phyloP scores from a whole-genome alignment of 441 rosid species.

The Melianthus villosus region DNA sequence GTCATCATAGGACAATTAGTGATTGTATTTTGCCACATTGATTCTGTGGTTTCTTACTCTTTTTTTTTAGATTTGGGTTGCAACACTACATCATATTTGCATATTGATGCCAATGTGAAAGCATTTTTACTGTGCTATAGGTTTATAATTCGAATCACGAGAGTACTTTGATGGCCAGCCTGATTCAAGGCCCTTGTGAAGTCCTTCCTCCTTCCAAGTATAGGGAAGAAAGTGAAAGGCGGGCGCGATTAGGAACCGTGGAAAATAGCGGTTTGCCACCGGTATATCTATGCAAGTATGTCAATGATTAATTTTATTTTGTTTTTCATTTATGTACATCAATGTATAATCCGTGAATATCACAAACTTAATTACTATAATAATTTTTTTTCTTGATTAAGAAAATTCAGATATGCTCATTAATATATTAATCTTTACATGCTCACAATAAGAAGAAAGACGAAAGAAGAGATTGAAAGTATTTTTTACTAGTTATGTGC shows the following conservation, averaged over 20 bases:
- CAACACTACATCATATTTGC: not conserved
- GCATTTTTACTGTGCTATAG: slow-evolving; percentile 18
- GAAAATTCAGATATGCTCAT: too few relatives aligned
- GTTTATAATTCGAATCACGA: slow-evolving; percentile 56
- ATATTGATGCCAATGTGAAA: not conserved
- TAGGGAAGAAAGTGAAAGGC: slow-evolving; percentile 31
- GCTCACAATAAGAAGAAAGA: too few relatives aligned
- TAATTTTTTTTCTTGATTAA: too few relatives aligned
- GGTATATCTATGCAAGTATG: slow-evolving; percentile 53
- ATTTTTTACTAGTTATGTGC: too few relatives aligned
- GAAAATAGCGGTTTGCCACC: slow-evolving; percentile 18
- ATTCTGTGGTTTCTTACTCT: not conserved
- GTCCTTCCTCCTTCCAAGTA: slow-evolving; percentile 41
- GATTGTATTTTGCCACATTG: too few relatives aligned
- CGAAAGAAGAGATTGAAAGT: too few relatives aligned
- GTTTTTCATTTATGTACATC: not conserved
- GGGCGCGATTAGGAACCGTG: slow-evolving; percentile 22
- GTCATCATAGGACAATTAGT: too few relatives aligned
- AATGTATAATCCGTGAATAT: too few relatives aligned
- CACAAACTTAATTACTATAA: too few relatives aligned
- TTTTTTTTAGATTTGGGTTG: slow-evolving; percentile 5
- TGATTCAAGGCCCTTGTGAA: slow-evolving; percentile 45
- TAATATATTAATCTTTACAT: too few relatives aligned
- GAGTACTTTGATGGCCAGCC: slow-evolving; percentile 29
- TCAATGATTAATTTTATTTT: too few relatives aligned